Evolutionary conservation across 306 rosid genomes (phyloP).

Genomic region (Delonix regia): DNA sequence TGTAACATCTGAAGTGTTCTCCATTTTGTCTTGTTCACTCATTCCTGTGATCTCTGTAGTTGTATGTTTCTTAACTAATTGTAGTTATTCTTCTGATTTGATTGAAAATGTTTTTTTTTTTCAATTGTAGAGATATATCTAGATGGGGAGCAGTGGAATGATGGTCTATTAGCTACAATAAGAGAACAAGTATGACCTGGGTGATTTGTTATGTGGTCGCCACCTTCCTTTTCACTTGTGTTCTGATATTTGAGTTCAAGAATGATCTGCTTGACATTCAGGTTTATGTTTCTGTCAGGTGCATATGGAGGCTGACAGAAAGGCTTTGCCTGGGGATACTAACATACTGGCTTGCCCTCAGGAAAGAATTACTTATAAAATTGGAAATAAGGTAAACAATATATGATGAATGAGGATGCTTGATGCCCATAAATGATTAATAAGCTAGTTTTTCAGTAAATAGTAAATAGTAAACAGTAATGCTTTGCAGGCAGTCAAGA

Average conservation of each 20-base stretch:
- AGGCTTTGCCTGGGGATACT: slow-evolving; percentile 68
- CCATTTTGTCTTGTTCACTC: slow-evolving; percentile 14
- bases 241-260: slow-evolving; percentile 37
- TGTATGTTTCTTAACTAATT: slow-evolving; percentile 7
- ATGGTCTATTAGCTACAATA: slow-evolving; percentile 88
- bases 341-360: slow-evolving; percentile 51
- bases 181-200: slow-evolving; percentile 77
- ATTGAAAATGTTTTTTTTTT: background rate
- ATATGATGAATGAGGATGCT: slow-evolving; percentile 5
- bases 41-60: slow-evolving; percentile 6
- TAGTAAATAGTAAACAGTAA: slow-evolving; percentile 11
- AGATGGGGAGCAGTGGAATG: slow-evolving; percentile 90
- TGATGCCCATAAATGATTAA: background rate
- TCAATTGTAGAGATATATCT: slow-evolving; percentile 59
- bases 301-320: slow-evolving; percentile 93
- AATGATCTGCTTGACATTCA: slow-evolving; percentile 38
- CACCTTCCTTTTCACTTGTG: slow-evolving; percentile 26
- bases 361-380: slow-evolving; percentile 79
- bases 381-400: slow-evolving; percentile 83
- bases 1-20: slow-evolving; percentile 9
- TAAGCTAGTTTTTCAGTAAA: slow-evolving; percentile 5
- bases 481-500: slow-evolving; percentile 3
- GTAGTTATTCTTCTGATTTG: slow-evolving; percentile 4
- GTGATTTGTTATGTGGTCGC: slow-evolving; percentile 25
- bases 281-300: slow-evolving; percentile 60